Percentiles rank a stretch among this genome's conserved stretches.
Conservation (phyloP, 805 yeast species). For the Candida vaughaniae region DNA sequence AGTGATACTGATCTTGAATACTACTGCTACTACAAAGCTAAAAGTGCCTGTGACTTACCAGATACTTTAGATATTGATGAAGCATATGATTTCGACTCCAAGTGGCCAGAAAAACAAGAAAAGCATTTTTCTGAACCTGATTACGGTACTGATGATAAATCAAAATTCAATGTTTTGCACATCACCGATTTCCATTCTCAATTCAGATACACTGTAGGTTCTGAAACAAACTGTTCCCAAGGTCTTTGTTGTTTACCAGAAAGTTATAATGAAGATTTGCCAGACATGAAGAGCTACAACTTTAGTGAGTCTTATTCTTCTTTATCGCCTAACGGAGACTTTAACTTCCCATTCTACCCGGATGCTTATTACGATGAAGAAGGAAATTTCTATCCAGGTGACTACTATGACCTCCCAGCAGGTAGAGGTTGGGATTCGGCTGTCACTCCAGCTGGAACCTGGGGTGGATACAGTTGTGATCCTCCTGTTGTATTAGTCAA, state of each 20-base stretch:
- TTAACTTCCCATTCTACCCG: constrained; percentile 17
- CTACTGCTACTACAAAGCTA: constrained; percentile 51
- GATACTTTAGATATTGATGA: constrained; percentile 47
- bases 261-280: constrained; percentile 34
- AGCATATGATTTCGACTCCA: constrained; percentile 22
- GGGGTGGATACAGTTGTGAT: constrained; percentile 65
- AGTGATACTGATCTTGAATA: constrained; percentile 42
- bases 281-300: constrained; percentile 22
- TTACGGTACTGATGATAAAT: constrained; percentile 18
- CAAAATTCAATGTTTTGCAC: constrained; percentile 61
- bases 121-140: constrained; percentile 24
- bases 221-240: constrained; percentile 57
- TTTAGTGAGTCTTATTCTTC: constrained; percentile 27
- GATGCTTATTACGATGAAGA: constrained; percentile 28
- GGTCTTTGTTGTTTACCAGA: constrained; percentile 63
- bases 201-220: constrained; percentile 51
- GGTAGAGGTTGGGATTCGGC: constrained; percentile 18
- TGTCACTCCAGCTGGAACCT: constrained; percentile 53
- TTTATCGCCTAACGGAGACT: constrained; percentile 1
- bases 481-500: constrained; percentile 63
- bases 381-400: constrained; percentile 28
- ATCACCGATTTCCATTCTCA: constrained; percentile 66
- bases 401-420: constrained; percentile 31
- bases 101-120: constrained; percentile 38
- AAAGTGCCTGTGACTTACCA: constrained; percentile 50